Percentiles rank a stretch among this genome's conserved stretches.
These are phyloP conservation scores for Anastatica hierochuntica DNA, from an alignment of 345 rosid species.

Conservation along the genomic window DNA sequence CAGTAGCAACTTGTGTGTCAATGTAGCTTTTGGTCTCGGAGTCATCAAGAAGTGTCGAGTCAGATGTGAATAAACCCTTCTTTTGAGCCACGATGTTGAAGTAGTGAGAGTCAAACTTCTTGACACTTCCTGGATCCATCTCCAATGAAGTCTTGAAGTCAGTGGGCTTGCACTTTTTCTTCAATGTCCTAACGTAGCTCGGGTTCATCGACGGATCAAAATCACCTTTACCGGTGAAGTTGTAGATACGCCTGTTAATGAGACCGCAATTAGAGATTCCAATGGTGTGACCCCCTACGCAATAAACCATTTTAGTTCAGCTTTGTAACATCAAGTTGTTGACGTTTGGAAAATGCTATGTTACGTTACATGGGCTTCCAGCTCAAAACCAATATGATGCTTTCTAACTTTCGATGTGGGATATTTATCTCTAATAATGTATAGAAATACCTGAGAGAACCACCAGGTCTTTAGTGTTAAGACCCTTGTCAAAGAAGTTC, in stretches of 20 bases:
- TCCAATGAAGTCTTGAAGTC: constrained; percentile 23
- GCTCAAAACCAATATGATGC: no score
- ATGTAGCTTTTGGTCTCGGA: constrained; percentile 28
- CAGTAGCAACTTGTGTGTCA: constrained; percentile 16
- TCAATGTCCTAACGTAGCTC: constrained; percentile 31
- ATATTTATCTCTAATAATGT: no score
- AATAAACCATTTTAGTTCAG: background rate
- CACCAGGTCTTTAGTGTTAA: constrained; percentile 39
- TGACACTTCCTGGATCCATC: constrained; percentile 65
- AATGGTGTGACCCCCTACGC: constrained; percentile 51
- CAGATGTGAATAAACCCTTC: constrained; percentile 50
- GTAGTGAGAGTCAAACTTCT: constrained; percentile 39
- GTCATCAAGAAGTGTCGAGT: constrained; percentile 50
- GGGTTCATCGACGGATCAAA: constrained; percentile 50
- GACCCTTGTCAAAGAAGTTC: constrained; percentile 33
- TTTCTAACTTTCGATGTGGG: no score
- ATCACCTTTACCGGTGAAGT: constrained; percentile 52
- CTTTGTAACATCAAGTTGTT: no score
- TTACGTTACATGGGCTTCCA: no score
- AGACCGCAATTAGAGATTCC: constrained; percentile 38
- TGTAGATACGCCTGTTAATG: constrained; percentile 36
- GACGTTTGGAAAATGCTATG: no score
- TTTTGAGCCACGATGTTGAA: constrained; percentile 33
- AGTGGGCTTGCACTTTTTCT: constrained; percentile 37
- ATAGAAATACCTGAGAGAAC: constrained; percentile 39